Evolutionary conservation across 371 early-diverging fungal genomes (phyloP).

Genomic region (Saksenaea vasiformis): DNA sequence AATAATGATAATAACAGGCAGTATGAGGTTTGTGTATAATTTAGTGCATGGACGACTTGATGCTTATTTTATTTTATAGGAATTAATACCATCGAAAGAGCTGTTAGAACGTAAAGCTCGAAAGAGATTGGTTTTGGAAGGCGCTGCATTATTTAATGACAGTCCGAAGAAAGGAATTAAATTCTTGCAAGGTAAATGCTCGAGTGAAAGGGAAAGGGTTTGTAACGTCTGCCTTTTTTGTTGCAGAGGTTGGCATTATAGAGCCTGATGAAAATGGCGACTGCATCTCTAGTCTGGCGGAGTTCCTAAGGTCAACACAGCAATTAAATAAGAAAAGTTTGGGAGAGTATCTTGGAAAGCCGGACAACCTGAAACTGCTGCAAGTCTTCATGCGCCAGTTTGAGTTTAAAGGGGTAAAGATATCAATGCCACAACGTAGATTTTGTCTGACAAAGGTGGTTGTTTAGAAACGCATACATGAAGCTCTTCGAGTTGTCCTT

Average conservation of each 20-base stretch:
- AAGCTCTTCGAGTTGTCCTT: constrained; percentile 82
- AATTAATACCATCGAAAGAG: constrained; percentile 30
- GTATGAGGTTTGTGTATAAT: constrained; percentile 4
- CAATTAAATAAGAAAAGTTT: constrained; percentile 77
- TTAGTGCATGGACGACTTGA: neutral
- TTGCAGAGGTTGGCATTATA: constrained; percentile 53
- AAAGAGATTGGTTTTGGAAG: constrained; percentile 77
- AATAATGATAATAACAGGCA: neutral
- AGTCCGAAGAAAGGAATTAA: constrained; percentile 83
- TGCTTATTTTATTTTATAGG: constrained; percentile 13
- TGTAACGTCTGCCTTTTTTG: neutral
- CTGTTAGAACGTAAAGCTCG: constrained; percentile 42
- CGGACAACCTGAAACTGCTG: constrained; percentile 75
- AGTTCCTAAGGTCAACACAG: constrained; percentile 73
- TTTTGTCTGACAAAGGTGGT: neutral
- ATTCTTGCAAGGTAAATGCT: constrained; percentile 58
- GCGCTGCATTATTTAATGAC: constrained; percentile 83
- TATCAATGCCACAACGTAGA: neutral
- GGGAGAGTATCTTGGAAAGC: constrained; percentile 90
- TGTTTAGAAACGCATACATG: constrained; percentile 75
- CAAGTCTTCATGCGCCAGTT: constrained; percentile 83
- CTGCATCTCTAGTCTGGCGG: constrained; percentile 62
- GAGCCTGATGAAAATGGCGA: constrained; percentile 41
- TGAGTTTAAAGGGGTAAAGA: constrained; percentile 76
- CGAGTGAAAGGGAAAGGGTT: neutral